phyloP scores from a whole-genome alignment of 2,329 filamentous ascomycete genomes.

The Pestalotiopsis sp. region DNA sequence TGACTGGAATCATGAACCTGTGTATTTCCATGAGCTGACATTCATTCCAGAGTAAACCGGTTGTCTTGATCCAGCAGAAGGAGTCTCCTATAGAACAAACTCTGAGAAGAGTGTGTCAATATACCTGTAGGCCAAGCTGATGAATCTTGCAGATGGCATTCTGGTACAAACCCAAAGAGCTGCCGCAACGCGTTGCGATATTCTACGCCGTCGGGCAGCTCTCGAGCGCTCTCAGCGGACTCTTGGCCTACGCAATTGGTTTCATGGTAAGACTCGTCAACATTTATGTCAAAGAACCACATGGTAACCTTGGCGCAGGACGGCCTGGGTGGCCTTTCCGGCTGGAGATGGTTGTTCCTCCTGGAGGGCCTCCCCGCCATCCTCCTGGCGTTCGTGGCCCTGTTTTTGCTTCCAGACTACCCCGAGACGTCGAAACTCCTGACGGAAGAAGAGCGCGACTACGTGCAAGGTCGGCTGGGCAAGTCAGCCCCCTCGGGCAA shows the following conservation, averaged over 20 bases:
- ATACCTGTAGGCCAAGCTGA: background rate
- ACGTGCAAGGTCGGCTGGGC: conserved; percentile 30
- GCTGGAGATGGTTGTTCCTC: conserved; percentile 42
- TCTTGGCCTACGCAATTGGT: conserved; percentile 40
- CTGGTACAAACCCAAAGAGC: conserved; percentile 39
- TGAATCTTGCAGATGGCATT: conserved; percentile 32
- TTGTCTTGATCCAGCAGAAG: too few relatives aligned
- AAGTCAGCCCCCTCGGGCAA: conserved; percentile 32
- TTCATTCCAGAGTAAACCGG: background rate
- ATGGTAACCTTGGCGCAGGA: conserved; percentile 20
- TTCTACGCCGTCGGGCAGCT: conserved; percentile 40
- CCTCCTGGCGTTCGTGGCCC: conserved; percentile 29
- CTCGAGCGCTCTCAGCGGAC: conserved; percentile 35
- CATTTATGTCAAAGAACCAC: background rate
- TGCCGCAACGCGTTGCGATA: conserved; percentile 38
- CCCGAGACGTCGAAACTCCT: conserved; percentile 34
- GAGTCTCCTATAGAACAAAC: too few relatives aligned
- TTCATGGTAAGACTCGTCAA: conserved; percentile 30
- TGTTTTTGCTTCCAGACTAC: conserved; percentile 35
- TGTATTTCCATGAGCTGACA: background rate
- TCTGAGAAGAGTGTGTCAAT: too few relatives aligned
- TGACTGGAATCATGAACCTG: background rate
- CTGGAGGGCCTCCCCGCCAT: conserved; percentile 39
- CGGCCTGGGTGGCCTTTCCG: conserved; percentile 31
- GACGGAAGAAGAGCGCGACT: conserved; percentile 28